Conservation (phyloP, 2,329 filamentous ascomycete species). For the Sclerotinia subarctica region DNA sequence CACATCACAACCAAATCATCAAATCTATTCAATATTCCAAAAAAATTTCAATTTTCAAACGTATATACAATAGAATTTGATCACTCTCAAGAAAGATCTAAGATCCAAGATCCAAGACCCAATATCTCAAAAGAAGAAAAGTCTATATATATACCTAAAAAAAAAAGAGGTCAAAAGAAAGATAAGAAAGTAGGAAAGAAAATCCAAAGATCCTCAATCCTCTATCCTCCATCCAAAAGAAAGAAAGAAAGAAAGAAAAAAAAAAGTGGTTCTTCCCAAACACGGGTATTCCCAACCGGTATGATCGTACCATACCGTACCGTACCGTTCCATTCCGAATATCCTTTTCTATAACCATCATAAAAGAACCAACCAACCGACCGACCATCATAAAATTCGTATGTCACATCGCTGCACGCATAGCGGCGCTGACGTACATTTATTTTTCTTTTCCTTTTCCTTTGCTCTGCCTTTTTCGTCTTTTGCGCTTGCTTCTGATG, state of each 20-base stretch:
- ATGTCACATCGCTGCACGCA: slow-evolving; percentile 16
- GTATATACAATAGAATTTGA: too few relatives aligned
- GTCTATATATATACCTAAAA: too few relatives aligned
- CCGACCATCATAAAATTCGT: slow-evolving; percentile 2
- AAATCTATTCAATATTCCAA: too few relatives aligned
- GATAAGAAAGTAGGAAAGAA: too few relatives aligned
- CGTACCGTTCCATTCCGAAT: not conserved
- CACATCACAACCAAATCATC: too few relatives aligned
- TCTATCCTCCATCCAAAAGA: too few relatives aligned
- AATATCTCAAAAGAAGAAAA: too few relatives aligned
- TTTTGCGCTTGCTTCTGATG: not conserved
- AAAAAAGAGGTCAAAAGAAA: too few relatives aligned
- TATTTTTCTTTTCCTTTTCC: not conserved
- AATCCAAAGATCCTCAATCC: too few relatives aligned
- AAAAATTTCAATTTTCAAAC: too few relatives aligned
- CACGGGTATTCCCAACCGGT: not conserved
- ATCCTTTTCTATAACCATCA: slow-evolving; percentile 12
- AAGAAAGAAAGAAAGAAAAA: not conserved
- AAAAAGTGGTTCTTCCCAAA: not conserved
- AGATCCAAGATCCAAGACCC: too few relatives aligned
- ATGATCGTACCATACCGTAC: not conserved
- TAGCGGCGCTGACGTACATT: slow-evolving; percentile 16
- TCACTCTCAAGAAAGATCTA: too few relatives aligned
- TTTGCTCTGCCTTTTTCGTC: not conserved
- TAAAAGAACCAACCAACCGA: not conserved